Evolutionary conservation across 192 early-diverging fungal species (phyloP), one percentile per base, ranked within the genome.

Genomic region (Geosiphon pyriformis): DNA sequence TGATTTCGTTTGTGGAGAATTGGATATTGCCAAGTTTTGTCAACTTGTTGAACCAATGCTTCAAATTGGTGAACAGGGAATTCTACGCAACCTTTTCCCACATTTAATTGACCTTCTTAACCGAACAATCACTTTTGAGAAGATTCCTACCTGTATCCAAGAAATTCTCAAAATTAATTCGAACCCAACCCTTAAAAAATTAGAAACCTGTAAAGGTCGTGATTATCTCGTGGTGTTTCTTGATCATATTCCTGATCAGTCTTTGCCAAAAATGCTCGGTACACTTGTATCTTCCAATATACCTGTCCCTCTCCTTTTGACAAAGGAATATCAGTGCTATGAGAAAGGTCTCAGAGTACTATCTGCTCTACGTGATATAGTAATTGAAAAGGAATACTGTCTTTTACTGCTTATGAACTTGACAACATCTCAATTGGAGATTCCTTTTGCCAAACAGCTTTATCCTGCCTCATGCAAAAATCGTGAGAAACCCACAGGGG

Each of bases 241-340:
- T 10, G 29, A 57, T 57, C 25, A 57, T 4, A 29, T 57, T 4
- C 55, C 55, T 18, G 30, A 57, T 30, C 26, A 31, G 18, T 8
- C 55, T 29, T n/a, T 57, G 25, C 18, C 55, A 17, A 57, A 57
- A 7, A 57, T 33, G 0, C 55, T 57, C 0, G 6, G n/a, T 57
- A 29, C 55, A 17, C 30, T 57, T 6, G 30, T 30, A n/a, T 30
- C 26, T 29, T 23, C 55, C n/a, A 57, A 57, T 32, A 57, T 57
- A 29, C 55, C 55, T n/a, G 31, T 57, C n/a, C 55, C 55, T 8
- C n/a, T 57, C 15, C 18, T 57, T 29, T 57, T 57, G 25, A 57
- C 55, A 11, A 31, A 57, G 12, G 7, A 57, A 18, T 12, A 17
- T 26, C 26, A 31, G n/a, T 57, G 8, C n/a, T 29, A 3, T 57